Evolutionary conservation across 2,329 filamentous ascomycete genomes (phyloP).

Genomic region (Xylariaceae sp.): DNA sequence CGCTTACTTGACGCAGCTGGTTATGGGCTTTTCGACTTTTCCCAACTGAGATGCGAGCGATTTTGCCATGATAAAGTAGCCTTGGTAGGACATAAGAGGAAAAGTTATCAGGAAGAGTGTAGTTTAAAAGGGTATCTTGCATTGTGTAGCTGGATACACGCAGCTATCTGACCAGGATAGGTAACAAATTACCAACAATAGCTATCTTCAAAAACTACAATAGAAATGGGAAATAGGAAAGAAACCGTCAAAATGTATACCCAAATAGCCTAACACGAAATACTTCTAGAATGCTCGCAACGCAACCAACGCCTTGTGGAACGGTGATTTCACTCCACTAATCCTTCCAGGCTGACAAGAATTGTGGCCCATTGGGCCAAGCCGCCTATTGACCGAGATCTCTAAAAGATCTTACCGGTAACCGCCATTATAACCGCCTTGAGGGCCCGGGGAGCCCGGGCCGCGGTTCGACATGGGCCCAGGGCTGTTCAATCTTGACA

Average conservation of each 20-base stretch:
- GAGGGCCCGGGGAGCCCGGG: slow-evolving; percentile 23
- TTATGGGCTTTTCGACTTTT: no score
- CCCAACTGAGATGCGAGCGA: no score
- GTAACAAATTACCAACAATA: neutral
- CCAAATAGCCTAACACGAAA: slow-evolving; percentile 4
- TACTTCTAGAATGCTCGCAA: slow-evolving; percentile 9
- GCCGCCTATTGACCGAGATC: neutral
- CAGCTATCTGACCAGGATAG: neutral
- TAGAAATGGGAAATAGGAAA: neutral
- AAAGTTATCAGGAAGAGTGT: no score
- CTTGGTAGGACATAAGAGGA: no score
- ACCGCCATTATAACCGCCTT: slow-evolving; percentile 11
- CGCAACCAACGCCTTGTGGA: slow-evolving; percentile 21
- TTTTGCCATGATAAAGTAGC: no score
- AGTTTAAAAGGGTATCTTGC: neutral
- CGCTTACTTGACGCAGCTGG: no score
- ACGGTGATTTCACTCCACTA: neutral
- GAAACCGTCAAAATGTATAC: neutral
- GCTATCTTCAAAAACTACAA: neutral
- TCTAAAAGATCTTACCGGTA: neutral
- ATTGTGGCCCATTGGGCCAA: neutral
- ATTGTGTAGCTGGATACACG: neutral
- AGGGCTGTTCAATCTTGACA: slow-evolving; percentile 29
- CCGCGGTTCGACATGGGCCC: slow-evolving; percentile 23
- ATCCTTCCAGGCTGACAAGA: neutral